phyloP scores from a whole-genome alignment of 1,139 yeast genomes.

The Saccharomycopsis hybrid region DNA sequence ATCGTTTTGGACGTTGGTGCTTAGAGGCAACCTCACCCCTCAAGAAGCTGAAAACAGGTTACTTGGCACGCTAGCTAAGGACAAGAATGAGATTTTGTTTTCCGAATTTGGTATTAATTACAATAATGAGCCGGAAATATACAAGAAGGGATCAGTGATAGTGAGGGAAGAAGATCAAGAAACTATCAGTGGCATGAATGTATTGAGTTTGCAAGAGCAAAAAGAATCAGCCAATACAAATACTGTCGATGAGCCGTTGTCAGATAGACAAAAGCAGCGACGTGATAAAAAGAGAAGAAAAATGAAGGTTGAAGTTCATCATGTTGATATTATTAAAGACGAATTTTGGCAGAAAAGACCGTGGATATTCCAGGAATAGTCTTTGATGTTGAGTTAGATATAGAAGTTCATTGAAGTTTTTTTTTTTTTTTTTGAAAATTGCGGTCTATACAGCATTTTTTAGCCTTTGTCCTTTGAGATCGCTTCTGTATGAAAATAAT shows the following conservation, averaged over 20 bases:
- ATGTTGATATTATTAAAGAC: conserved; percentile 53
- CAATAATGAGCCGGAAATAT: conserved; percentile 84
- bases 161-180: conserved; percentile 39
- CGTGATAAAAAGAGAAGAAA: conserved; percentile 43
- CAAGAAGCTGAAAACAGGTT: conserved; percentile 71
- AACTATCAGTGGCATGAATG: neutral
- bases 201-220: neutral
- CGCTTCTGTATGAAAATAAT: too few species aligned
- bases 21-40: conserved; percentile 62
- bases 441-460: too few species aligned
- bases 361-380: conserved; percentile 3
- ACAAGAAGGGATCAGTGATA: conserved; percentile 75
- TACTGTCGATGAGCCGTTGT: conserved; percentile 24
- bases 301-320: conserved; percentile 40
- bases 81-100: conserved; percentile 83
- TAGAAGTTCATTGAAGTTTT: too few species aligned
- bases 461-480: too few species aligned
- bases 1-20: conserved; percentile 81
- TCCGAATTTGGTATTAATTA: conserved; percentile 76
- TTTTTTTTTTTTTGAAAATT: too few species aligned
- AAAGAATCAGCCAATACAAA: conserved; percentile 1
- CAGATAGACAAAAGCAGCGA: conserved; percentile 46
- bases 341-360: conserved; percentile 42
- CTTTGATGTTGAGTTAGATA: too few species aligned
- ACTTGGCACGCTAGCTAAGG: conserved; percentile 66